Evolutionary conservation across 169 alveolate species (phyloP).

Genomic region (Toxoplasma gondii): DNA sequence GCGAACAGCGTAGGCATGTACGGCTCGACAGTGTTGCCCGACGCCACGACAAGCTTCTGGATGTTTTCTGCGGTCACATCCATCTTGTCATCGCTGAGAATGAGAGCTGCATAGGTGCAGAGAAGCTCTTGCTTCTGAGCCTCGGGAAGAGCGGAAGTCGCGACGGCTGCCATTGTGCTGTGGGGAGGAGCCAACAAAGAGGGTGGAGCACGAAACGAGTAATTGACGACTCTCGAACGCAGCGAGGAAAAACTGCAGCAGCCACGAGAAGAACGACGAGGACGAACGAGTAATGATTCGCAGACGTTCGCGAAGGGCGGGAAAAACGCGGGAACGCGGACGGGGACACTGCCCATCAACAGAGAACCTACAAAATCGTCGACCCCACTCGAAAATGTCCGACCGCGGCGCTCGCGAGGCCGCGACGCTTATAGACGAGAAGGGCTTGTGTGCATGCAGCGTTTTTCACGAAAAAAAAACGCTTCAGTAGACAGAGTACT

Average conservation of each 20-base stretch:
- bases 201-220: background rate
- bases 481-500: no score
- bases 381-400: background rate
- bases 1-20: conserved; percentile 95
- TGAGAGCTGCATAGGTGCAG: conserved; percentile 95
- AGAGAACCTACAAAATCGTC: background rate
- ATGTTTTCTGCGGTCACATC: conserved; percentile 92
- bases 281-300: background rate
- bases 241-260: background rate
- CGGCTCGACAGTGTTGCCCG: conserved; percentile 91
- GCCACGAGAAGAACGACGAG: background rate
- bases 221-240: background rate
- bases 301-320: background rate
- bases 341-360: background rate
- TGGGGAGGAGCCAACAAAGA: background rate
- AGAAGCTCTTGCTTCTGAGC: conserved; percentile 90
- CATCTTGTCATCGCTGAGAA: conserved; percentile 91
- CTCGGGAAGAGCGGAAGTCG: conserved; percentile 77
- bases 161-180: conserved; percentile 81
- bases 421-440: background rate
- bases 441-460: background rate
- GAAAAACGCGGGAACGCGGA: background rate
- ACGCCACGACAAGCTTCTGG: conserved; percentile 88
- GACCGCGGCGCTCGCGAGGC: background rate
- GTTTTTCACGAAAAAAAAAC: background rate